These are phyloP conservation scores for Phlebopus sp. DNA, from an alignment of 1,284 basidiomycete genomes.

Conservation along the genomic window DNA sequence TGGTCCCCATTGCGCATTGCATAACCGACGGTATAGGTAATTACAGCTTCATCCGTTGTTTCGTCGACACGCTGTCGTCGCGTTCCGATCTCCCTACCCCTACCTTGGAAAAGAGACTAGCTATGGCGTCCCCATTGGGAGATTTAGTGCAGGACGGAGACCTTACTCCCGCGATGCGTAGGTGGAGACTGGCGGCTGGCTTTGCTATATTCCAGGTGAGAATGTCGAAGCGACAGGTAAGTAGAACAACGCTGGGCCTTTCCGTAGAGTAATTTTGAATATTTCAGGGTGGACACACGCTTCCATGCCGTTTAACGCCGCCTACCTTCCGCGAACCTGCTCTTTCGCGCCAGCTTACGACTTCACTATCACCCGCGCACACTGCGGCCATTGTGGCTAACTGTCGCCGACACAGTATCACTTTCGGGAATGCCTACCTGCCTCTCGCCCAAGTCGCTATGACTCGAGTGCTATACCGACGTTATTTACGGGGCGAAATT, in stretches of 20 bases:
- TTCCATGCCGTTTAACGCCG: slow-evolving; percentile 42
- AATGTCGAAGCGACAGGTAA: slow-evolving; percentile 34
- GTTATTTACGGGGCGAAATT: slow-evolving; percentile 47
- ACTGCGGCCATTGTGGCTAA: slow-evolving; percentile 30
- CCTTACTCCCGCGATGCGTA: slow-evolving; percentile 34
- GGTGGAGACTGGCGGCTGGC: slow-evolving; percentile 51
- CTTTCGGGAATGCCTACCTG: slow-evolving; percentile 51
- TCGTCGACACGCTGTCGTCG: slow-evolving; percentile 44
- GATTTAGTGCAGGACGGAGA: slow-evolving; percentile 34
- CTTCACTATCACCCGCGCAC: slow-evolving; percentile 28
- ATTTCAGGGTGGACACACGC: slow-evolving; percentile 53
- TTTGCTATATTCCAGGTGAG: slow-evolving; percentile 36
- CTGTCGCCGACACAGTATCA: slow-evolving; percentile 44
- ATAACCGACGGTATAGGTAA: slow-evolving; percentile 15
- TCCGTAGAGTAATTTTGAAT: background rate
- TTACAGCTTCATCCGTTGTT: slow-evolving; percentile 22
- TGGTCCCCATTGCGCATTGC: slow-evolving; percentile 16
- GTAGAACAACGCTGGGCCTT: background rate
- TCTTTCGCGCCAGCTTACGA: slow-evolving; percentile 25
- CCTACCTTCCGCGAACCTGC: slow-evolving; percentile 38
- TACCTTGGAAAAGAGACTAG: slow-evolving; percentile 39
- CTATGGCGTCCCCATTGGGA: slow-evolving; percentile 39
- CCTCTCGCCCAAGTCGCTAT: slow-evolving; percentile 54
- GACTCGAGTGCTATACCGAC: slow-evolving; percentile 48
- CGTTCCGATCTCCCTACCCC: slow-evolving; percentile 17